Evolutionary conservation across 169 alveolate species (phyloP), one percentile per base, ranked within the genome.

Genomic region (Eimeria mitis): DNA sequence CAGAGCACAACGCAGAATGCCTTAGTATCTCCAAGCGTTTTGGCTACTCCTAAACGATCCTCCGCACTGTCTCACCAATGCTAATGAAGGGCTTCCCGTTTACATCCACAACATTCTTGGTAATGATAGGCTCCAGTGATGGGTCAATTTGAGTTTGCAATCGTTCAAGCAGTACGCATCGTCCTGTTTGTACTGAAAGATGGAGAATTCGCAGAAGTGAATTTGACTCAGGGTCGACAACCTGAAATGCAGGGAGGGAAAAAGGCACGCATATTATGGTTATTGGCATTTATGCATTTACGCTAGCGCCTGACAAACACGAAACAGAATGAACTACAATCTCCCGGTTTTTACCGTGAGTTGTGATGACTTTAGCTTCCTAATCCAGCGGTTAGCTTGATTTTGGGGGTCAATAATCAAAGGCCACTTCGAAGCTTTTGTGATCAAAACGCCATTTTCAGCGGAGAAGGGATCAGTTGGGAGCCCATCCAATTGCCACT

Each of bases 381-480:
- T 97, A 42, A 98, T 98, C 99, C 99, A 99, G 59, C 97, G 97
- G 90, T 98, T 97, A 19, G 99, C 99, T 97, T 99, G 99, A 95
- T 96, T 97, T 95, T 99, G 99, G 31, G 99, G 99, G 95, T 99
- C 99, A 88, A 99, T 98, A 99, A 98, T 98, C 85, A 98, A 97
- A 70, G 99, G 99, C 99, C 99, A 98, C 96, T 99, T 98, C 63
- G 98, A 96, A 25, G 99, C 97, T 88, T 97, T 97, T 65, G 99
- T 98, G 83, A 98, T 99, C 44, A 99, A 96, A 44, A 98, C 98
- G 91, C 99, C 99, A 97, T 99, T 99, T 96, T 99, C 99, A 7
- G 98, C 97, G 28, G 99, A 98, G 97, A 99, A 98, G 70, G 97
- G 97, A 92, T 99, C 99, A 81, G 99, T 98, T 25, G 99, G 99